Conservation (phyloP, 805 yeast genomes). For the Zygotorulaspora florentina region DNA sequence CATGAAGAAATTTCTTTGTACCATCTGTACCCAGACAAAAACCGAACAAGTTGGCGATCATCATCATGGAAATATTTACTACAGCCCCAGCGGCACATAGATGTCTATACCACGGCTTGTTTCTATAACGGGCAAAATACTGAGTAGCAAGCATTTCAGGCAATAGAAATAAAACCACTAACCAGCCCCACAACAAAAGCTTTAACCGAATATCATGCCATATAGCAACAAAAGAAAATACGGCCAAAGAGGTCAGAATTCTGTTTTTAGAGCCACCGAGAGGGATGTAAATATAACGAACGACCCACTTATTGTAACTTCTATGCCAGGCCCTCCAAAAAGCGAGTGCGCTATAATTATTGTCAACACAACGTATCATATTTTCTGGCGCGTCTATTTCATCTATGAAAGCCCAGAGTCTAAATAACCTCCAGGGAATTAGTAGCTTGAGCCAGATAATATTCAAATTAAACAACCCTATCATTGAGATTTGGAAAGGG, state of each 20-base stretch:
- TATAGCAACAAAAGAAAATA: constrained; percentile 90
- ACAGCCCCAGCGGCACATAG: constrained; percentile 86
- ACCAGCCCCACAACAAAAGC: constrained; percentile 93
- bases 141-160: constrained; percentile 74
- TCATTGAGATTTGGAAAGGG: constrained; percentile 92
- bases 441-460: constrained; percentile 89
- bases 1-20: constrained; percentile 55
- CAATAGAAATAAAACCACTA: constrained; percentile 75
- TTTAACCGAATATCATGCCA: constrained; percentile 97
- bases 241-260: constrained; percentile 71
- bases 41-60: constrained; percentile 92
- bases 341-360: constrained; percentile 88
- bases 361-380: constrained; percentile 93
- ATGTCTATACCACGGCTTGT: constrained; percentile 69
- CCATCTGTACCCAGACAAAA: constrained; percentile 93
- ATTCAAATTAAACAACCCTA: constrained; percentile 84
- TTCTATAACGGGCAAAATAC: constrained; percentile 38
- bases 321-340: constrained; percentile 99
- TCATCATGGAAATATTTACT: constrained; percentile 93
- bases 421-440: constrained; percentile 93
- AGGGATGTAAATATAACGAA: constrained; percentile 85
- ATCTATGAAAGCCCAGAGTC: constrained; percentile 91
- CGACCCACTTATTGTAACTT: constrained; percentile 84
- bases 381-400: constrained; percentile 96
- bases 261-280: constrained; percentile 78